Conservation (phyloP, 169 alveolate genomes). For the Eimeria praecox region DNA sequence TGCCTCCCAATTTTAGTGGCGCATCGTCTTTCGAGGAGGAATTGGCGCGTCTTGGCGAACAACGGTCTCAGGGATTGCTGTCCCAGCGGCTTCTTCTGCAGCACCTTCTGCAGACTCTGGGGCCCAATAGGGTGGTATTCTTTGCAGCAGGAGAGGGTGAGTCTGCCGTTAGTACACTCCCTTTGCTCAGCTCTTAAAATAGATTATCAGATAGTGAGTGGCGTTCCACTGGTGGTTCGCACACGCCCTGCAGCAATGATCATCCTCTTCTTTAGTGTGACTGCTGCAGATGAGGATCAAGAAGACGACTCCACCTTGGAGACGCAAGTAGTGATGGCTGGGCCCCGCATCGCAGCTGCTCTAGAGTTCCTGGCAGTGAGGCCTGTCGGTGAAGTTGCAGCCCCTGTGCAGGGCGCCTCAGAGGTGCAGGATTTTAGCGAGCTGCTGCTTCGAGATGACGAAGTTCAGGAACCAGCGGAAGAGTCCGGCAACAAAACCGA, state of each 20-base stretch:
- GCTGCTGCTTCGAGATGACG: slow-evolving; percentile 34
- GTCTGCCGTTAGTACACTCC: neutral
- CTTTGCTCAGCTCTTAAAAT: neutral
- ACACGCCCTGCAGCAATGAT: neutral
- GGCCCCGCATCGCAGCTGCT: slow-evolving; percentile 59
- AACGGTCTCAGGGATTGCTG: neutral
- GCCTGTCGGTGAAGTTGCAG: slow-evolving; percentile 61
- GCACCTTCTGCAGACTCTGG: slow-evolving; percentile 49
- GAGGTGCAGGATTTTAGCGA: slow-evolving; percentile 49
- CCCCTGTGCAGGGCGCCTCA: slow-evolving; percentile 57
- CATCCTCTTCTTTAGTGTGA: neutral
- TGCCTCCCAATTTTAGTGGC: slow-evolving; percentile 38
- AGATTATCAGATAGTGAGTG: neutral
- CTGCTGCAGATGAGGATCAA: slow-evolving; percentile 38
- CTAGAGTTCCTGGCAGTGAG: slow-evolving; percentile 45
- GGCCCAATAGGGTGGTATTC: slow-evolving; percentile 55
- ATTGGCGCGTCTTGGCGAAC: slow-evolving; percentile 5
- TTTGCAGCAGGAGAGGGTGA: slow-evolving; percentile 65
- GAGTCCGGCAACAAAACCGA: neutral
- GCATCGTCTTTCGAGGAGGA: neutral
- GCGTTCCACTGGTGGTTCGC: neutral
- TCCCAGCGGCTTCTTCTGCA: slow-evolving; percentile 42
- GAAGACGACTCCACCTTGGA: slow-evolving; percentile 40
- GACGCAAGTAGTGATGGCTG: slow-evolving; percentile 60
- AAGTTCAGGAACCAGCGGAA: neutral